These are phyloP conservation scores for Cladobotryum protrusum DNA, from an alignment of 2,329 filamentous ascomycete genomes.

Conservation along the genomic window DNA sequence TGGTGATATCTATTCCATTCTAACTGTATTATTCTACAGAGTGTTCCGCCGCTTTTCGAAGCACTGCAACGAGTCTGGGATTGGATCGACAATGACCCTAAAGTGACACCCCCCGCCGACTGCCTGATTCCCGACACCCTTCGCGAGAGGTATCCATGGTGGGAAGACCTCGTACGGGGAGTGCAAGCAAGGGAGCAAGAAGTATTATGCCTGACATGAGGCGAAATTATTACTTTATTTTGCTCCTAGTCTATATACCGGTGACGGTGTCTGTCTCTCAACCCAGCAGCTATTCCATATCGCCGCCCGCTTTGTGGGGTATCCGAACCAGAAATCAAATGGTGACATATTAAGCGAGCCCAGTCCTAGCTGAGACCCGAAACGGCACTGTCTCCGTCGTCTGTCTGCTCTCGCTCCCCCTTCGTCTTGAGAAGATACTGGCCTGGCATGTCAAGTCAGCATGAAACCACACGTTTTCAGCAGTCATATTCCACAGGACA, in stretches of 20 bases:
- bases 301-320: background rate
- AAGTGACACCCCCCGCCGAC: conserved; percentile 11
- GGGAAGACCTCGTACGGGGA: conserved; percentile 32
- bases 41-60: conserved; percentile 32
- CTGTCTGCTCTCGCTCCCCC: conserved; percentile 22
- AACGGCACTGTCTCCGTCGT: conserved; percentile 34
- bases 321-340: background rate
- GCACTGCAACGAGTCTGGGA: conserved; percentile 28
- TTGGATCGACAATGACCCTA: conserved; percentile 28
- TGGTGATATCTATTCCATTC: too few species aligned
- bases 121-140: conserved; percentile 16
- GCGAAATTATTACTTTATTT: background rate
- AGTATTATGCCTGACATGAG: conserved; percentile 34
- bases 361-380: conserved; percentile 18
- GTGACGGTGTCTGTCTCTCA: background rate
- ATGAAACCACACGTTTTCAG: background rate
- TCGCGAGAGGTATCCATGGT: conserved; percentile 30
- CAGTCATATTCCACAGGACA: background rate
- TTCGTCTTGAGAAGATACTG: conserved; percentile 33
- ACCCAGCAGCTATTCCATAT: background rate
- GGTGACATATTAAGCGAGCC: background rate
- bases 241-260: conserved; percentile 2
- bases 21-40: conserved; percentile 20
- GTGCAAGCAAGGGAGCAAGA: conserved; percentile 28
- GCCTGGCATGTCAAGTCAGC: conserved; percentile 21